These are phyloP conservation scores for Tetrapisispora arboricola DNA, from an alignment of 805 yeast species.

Conservation along the genomic window DNA sequence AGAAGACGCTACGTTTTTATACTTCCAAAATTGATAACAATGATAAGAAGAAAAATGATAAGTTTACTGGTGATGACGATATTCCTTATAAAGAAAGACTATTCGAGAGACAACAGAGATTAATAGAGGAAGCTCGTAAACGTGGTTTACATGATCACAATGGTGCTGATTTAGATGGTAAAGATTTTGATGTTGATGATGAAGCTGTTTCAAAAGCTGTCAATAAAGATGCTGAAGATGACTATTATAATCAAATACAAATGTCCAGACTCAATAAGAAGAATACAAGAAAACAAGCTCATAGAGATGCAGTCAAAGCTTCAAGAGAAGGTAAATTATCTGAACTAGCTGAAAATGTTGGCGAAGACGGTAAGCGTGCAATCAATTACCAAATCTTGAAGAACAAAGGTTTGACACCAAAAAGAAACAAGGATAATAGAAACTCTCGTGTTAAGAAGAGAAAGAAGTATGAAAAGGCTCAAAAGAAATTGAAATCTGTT, in stretches of 20 bases:
- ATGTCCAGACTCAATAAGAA: slow-evolving; percentile 39
- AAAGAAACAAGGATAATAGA: slow-evolving; percentile 85
- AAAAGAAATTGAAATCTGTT: slow-evolving; percentile 84
- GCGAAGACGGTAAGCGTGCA: slow-evolving; percentile 85
- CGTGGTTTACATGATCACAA: slow-evolving; percentile 56
- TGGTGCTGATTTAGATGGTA: slow-evolving; percentile 48
- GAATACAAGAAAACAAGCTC: slow-evolving; percentile 49
- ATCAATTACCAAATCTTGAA: slow-evolving; percentile 88
- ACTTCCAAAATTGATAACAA: slow-evolving; percentile 93
- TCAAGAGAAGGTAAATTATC: slow-evolving; percentile 77
- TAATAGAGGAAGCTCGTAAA: slow-evolving; percentile 77
- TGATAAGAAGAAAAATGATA: slow-evolving; percentile 48
- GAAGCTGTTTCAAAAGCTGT: slow-evolving; percentile 33
- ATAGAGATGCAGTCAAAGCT: slow-evolving; percentile 61
- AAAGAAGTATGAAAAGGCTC: slow-evolving; percentile 88
- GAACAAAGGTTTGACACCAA: slow-evolving; percentile 92
- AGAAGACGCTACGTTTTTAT: slow-evolving; percentile 81
- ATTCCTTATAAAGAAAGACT: slow-evolving; percentile 85
- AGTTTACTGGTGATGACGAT: slow-evolving; percentile 74
- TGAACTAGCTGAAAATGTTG: slow-evolving; percentile 53
- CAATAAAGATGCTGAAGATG: slow-evolving; percentile 40
- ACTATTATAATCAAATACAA: slow-evolving; percentile 50
- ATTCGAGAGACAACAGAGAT: slow-evolving; percentile 80
- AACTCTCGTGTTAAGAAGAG: slow-evolving; percentile 98
- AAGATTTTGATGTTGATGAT: slow-evolving; percentile 41